Evolutionary conservation across 1,284 basidiomycete genomes (phyloP).

Genomic region (Puccinia sorghi): DNA sequence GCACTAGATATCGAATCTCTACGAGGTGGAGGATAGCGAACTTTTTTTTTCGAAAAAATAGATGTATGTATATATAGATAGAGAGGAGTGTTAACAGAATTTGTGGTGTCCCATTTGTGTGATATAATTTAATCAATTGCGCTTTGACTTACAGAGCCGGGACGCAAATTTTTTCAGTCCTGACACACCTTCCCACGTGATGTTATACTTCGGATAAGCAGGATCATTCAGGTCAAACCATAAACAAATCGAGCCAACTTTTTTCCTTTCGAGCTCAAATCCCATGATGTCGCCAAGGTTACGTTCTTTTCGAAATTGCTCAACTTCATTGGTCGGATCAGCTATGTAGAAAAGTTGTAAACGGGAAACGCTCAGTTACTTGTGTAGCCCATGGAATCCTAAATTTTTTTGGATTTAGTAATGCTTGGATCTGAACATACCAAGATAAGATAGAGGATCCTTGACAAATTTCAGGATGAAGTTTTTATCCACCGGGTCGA

Average conservation of each 20-base stretch:
- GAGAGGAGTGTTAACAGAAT: not conserved
- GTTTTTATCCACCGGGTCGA: not conserved
- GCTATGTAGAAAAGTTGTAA: not conserved
- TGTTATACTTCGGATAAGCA: not conserved
- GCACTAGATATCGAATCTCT: not conserved
- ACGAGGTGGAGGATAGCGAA: not conserved
- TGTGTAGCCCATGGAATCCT: not conserved
- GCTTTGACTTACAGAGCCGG: not conserved
- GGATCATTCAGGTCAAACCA: not conserved
- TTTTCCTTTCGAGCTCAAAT: not conserved
- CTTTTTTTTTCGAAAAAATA: not conserved
- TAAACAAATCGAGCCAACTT: not conserved
- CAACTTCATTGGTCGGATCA: conserved; percentile 20
- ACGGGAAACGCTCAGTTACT: not conserved
- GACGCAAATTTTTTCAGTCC: not conserved
- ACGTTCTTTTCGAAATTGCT: not conserved
- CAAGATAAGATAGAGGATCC: conserved; percentile 8
- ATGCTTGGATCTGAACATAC: not conserved
- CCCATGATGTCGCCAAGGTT: not conserved
- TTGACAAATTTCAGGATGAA: not conserved
- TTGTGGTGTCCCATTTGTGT: no score
- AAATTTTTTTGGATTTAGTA: not conserved
- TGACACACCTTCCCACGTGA: not conserved
- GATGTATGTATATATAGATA: no score
- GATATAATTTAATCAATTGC: not conserved